Evolutionary conservation across 768 basidiomycete species (phyloP), one percentile per base, ranked within the genome.

Genomic region (Sporobolomyces phaffii): DNA sequence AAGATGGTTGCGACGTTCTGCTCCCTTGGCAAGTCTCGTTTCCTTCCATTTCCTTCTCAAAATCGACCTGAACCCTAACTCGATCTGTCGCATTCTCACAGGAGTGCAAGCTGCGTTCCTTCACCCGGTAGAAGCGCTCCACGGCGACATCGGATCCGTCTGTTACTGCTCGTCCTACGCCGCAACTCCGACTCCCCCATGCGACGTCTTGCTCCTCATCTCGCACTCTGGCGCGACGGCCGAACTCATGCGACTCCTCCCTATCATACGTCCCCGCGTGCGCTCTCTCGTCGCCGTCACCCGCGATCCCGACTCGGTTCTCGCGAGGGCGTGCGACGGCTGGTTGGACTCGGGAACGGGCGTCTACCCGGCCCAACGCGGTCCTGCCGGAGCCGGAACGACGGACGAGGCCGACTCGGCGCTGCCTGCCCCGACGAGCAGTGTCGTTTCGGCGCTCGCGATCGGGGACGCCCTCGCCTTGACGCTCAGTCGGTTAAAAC

Each of bases 1-100:
- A 76, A 76, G 49, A 71, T 74, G 58, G 74, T 72, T 6, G 75
- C 72, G 10, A 76, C 74, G 6, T 71, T 76, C 60, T 66, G 62
- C 58, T 74, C 73, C 0, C 69, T 76, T 4, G 75, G 74, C 70
- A 36, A 34, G 73, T 54, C 41, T 47, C 26, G 20, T 15, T 24
- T 36, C 20, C 11, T 29, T 14, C 22, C 13, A 33, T 13, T 18
- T 26, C 15, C 13, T 26, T n/a, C 34, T 33, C 28, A 17, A 38
- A 17, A 38, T 22, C 31, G n/a, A 11, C 38, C 20, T 0, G 7
- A 17, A 15, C 17, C 47, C 38, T 29, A 0, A 3, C 45, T 62
- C 24, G 11, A 13, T 22, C 29, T 51, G 24, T 24, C 22, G 18
- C 28, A 17, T 15, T 49, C 26, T 28, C 20, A 20, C 61, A 75